Evolutionary conservation across 805 yeast genomes (phyloP), one percentile per base, ranked within the genome.

Genomic region (Lachancea cidri): DNA sequence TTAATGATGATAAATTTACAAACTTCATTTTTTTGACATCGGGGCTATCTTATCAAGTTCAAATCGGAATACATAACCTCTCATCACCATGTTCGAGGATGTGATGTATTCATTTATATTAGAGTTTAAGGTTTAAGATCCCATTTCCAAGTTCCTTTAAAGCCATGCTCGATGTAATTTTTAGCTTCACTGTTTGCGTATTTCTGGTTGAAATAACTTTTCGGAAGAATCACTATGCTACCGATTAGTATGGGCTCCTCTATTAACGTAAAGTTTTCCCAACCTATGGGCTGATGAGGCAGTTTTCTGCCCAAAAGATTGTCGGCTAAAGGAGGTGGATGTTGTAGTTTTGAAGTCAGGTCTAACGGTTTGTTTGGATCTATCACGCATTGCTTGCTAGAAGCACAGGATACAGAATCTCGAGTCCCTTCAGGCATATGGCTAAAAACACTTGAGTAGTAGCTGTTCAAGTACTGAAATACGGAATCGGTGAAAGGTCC

Each of bases 401-500:
- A 19, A 17, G 22, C 22, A 27, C 42, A 38, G 8, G 33, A 14
- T 13, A n/a, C 19, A 9, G 20, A 36, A 15, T 32, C n/a, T 5
- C 11, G 15, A 5, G 4, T 19, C n/a, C 42, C 36, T 13, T 16
- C 8, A 13, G 14, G 25, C 7, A 29, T 7, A 16, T 24, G 24
- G 14, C 17, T 27, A n/a, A 38, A 38, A 14, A 24, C 5, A 11
- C 25, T 22, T 16, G 24, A 5, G 22, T 36, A 42, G 27, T 37
- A 35, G 8, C 15, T 18, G 54, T 76, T 76, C 51, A 76, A 53
- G 52, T 73, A 74, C 8, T 57, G 55, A 54, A 73, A 63, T 4
- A 75, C 52, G 1, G 66, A 62, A 42, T 73, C 75, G 1, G 81
- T 74, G 66, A 76, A 76, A 17, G 65, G 50, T 2, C 73, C 79